Conservation (phyloP, 2,329 filamentous ascomycete species). For the Penicillium digitatum region DNA sequence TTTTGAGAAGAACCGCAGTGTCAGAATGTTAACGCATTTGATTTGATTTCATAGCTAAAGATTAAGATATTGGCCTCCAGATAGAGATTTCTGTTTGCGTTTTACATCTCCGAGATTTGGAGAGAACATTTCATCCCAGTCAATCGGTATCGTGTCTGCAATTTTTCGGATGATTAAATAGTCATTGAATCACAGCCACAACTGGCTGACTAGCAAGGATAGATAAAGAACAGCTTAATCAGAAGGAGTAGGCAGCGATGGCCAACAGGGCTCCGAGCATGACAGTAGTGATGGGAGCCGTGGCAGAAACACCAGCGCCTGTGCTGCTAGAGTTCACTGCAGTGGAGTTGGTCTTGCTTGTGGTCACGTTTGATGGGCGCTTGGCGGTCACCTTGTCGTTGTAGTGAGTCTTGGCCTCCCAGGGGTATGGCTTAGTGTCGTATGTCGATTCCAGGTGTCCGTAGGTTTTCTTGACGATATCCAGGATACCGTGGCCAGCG, state of each 20-base stretch:
- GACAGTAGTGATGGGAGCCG: constrained; percentile 8
- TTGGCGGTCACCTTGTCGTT: constrained; percentile 29
- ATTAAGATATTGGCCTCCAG: background rate
- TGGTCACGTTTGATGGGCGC: constrained; percentile 12
- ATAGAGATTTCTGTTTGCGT: background rate
- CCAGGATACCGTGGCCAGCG: constrained; percentile 34
- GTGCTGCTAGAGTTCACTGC: constrained; percentile 9
- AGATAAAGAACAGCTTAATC: background rate
- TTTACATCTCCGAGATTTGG: background rate
- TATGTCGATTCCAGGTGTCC: constrained; percentile 25
- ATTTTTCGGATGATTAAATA: background rate
- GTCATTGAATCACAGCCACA: background rate
- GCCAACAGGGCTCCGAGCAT: constrained; percentile 17
- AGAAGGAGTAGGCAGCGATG: constrained; percentile 16
- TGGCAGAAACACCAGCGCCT: constrained; percentile 9
- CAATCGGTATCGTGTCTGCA: background rate
- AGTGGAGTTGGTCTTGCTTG: constrained; percentile 10
- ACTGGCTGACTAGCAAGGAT: background rate
- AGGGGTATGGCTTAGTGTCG: constrained; percentile 32
- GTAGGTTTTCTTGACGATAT: constrained; percentile 32
- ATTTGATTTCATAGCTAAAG: background rate
- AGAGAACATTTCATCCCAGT: background rate
- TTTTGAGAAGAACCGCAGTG: background rate
- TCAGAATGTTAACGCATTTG: background rate
- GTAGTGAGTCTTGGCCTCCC: constrained; percentile 15